Conservation (phyloP, 257 asterid species). For the Forsythia suspensa region DNA sequence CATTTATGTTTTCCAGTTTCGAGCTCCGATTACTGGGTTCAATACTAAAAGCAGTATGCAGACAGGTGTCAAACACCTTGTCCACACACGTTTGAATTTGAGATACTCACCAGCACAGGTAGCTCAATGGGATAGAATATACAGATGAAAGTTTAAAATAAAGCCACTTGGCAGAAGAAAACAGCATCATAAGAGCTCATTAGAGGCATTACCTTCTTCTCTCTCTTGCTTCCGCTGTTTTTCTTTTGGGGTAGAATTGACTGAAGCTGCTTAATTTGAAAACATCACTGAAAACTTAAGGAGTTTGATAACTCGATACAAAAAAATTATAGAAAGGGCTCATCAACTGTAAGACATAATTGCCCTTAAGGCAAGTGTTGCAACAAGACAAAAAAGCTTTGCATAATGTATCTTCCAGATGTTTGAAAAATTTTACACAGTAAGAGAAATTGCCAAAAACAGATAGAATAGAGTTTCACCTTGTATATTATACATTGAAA, state of each 20-base stretch:
- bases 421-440: conserved; percentile 1
- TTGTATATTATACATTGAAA: conserved; percentile 10
- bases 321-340: conserved; percentile 1
- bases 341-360: conserved; percentile 8
- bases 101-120: neutral
- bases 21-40: neutral
- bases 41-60: neutral
- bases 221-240: conserved; percentile 63
- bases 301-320: neutral
- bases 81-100: neutral
- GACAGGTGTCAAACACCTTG: neutral
- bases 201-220: conserved; percentile 58
- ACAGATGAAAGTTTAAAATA: neutral
- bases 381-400: conserved; percentile 5
- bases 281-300: conserved; percentile 14
- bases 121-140: conserved; percentile 4
- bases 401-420: conserved; percentile 11
- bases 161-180: conserved; percentile 5
- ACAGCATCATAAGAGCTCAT: conserved; percentile 21
- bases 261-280: conserved; percentile 34
- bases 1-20: neutral
- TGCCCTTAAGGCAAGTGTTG: conserved; percentile 5
- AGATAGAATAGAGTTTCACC: conserved; percentile 8
- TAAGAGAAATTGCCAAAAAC: conserved; percentile 2
- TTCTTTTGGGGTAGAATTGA: conserved; percentile 50